Evolutionary conservation across 345 rosid species (phyloP).

Genomic region (Salix suchowensis): DNA sequence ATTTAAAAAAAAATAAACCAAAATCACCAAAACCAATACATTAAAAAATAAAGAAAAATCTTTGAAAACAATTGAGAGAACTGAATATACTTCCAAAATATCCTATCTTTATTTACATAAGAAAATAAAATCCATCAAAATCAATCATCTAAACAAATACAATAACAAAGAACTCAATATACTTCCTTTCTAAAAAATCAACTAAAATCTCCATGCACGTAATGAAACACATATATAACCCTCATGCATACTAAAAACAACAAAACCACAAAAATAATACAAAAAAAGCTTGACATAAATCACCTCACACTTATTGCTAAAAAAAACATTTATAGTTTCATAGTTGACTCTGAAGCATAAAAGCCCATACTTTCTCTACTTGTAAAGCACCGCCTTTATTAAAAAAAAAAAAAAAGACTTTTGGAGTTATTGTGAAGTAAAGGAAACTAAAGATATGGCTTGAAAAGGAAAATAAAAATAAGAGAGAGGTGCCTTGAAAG

Average conservation of each 20-base stretch:
- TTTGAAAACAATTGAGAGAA: no score
- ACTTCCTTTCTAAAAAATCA: not conserved
- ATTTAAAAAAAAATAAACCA: no score
- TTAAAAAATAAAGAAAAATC: no score
- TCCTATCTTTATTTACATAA: not conserved
- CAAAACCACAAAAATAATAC: not conserved
- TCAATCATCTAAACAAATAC: not conserved
- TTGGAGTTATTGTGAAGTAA: conserved; percentile 20
- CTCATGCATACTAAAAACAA: not conserved
- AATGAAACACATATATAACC: not conserved
- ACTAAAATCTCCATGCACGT: not conserved
- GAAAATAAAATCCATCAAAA: not conserved
- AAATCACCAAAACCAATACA: no score
- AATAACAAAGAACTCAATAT: not conserved
- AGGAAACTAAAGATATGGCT: conserved; percentile 1
- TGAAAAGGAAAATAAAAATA: not conserved
- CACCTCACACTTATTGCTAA: not conserved
- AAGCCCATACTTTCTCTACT: conserved; percentile 42
- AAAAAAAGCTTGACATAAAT: not conserved
- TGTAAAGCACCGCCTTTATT: not conserved
- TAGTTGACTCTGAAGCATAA: conserved; percentile 36
- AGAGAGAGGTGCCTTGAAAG: conserved; percentile 12
- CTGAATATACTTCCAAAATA: not conserved
- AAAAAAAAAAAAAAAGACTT: no score
- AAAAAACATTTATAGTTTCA: conserved; percentile 16